phyloP scores from a whole-genome alignment of 352 stramenopile genomes.

The Phytophthora tubulina region DNA sequence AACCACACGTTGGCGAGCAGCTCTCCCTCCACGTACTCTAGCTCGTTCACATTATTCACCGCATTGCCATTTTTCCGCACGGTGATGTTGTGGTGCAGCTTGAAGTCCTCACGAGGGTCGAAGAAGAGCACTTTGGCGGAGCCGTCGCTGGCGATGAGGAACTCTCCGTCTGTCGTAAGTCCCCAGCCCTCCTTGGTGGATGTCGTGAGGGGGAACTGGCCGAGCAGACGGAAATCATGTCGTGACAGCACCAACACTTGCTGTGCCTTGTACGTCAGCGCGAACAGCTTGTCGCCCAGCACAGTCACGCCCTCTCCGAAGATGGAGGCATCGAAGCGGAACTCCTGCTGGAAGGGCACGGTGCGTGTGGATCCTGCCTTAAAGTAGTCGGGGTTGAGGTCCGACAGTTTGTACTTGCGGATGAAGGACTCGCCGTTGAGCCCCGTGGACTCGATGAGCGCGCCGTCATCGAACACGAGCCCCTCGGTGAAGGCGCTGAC shows the following conservation, averaged over 20 bases:
- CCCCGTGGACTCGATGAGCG: constrained; percentile 82
- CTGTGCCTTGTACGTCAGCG: constrained; percentile 85
- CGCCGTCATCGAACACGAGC: constrained; percentile 66
- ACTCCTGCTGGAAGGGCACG: constrained; percentile 52
- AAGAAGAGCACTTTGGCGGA: constrained; percentile 83
- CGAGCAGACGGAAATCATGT: constrained; percentile 60
- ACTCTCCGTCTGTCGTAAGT: constrained; percentile 82
- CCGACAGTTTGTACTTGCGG: constrained; percentile 64
- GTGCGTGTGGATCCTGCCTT: constrained; percentile 13
- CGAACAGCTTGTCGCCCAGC: constrained; percentile 78
- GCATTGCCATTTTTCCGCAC: constrained; percentile 55
- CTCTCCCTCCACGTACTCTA: constrained; percentile 87
- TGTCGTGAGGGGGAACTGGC: constrained; percentile 69
- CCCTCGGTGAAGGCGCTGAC: constrained; percentile 77
- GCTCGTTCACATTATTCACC: constrained; percentile 83
- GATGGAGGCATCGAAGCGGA: constrained; percentile 59
- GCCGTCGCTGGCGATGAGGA: constrained; percentile 90
- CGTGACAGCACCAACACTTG: constrained; percentile 72
- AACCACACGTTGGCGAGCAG: constrained; percentile 92
- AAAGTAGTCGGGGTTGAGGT: constrained; percentile 27
- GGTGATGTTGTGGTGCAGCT: constrained; percentile 61
- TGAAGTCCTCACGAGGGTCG: constrained; percentile 68
- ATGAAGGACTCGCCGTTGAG: constrained; percentile 75
- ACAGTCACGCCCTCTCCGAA: constrained; percentile 87
- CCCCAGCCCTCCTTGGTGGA: constrained; percentile 91